Evolutionary conservation across 2,329 filamentous ascomycete genomes (phyloP), one percentile per base, ranked within the genome.

Genomic region (Colletotrichum paranaense): DNA sequence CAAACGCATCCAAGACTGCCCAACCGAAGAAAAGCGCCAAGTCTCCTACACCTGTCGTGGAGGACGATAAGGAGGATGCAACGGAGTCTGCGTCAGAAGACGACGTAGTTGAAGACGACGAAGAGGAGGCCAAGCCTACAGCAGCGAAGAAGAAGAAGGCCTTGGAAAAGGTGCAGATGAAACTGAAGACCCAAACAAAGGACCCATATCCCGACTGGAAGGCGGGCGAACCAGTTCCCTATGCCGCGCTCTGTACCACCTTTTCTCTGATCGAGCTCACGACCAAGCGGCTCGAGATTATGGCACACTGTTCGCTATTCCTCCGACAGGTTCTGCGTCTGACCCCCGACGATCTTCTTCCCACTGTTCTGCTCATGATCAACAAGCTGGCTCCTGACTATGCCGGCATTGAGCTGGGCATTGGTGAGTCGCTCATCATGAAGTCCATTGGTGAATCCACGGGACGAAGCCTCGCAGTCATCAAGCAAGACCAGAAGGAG

Each of bases 341-440:
- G 46, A 98, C 95, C 0, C 97, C 97, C 0, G 88, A 92, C 19
- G 97, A 99, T 80, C 88, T 99, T 24, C 88, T 98, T 2, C 92
- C 95, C 0, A 98, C 95, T 0, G 92, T 98, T 28, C 88, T 98
- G 75, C 90, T 99, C 35, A 98, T 99, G 97, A 94, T 98, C 82
- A 98, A 98, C 84, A 98, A 98, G 82, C 90, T 99, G 30, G 97
- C 97, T 2, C 96, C 97, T 3, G 97, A 99, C 80, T 99, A 98
- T 81, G 93, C 95, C 56, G 97, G 97, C 24, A 95, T 99, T 75
- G 97, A 99, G 83, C 88, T 99, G 35, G 97, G 97, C n/a, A 99
- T 99, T 78, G 97, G 97, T 69, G 97, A 99, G 84, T 98, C 96
- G 0, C 84, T 99, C 32, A 98, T 99, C 78, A 98, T 98, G 95